Conservation (phyloP, 164 flowering plant species). For the Magnolia kwangsiensis region DNA sequence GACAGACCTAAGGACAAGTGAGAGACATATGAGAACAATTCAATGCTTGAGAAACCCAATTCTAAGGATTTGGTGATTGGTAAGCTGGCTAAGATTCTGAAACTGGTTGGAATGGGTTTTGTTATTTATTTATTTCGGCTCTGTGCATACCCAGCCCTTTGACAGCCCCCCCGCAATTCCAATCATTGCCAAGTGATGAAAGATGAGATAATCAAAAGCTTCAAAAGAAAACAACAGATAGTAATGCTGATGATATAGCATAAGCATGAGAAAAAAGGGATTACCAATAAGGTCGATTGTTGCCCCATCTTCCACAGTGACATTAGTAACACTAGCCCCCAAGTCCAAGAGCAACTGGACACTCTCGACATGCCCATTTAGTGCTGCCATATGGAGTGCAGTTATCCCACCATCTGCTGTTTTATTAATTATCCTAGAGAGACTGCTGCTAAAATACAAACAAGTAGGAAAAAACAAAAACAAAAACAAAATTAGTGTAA, state of each 20-base stretch:
- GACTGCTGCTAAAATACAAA: constrained; percentile 38
- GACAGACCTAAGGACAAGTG: no score
- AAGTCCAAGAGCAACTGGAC: constrained; percentile 74
- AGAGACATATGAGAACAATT: no score
- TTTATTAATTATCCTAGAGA: constrained; percentile 54
- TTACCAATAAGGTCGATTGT: constrained; percentile 89
- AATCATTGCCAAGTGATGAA: no score
- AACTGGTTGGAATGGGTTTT: no score
- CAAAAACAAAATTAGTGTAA: neutral
- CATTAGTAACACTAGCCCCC: constrained; percentile 67
- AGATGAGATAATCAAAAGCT: neutral
- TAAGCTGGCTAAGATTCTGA: no score
- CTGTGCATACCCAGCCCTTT: no score
- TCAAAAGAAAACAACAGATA: constrained; percentile 2
- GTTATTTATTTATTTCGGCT: no score
- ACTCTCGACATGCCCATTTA: constrained; percentile 83
- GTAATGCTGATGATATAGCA: neutral
- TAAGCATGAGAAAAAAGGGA: neutral
- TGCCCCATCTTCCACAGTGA: constrained; percentile 84
- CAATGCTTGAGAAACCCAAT: no score
- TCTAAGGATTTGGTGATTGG: no score
- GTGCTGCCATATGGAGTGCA: constrained; percentile 94
- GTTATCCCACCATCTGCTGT: constrained; percentile 94
- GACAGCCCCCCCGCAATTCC: no score
- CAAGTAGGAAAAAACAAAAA: neutral